Evolutionary conservation across 2,329 filamentous ascomycete species (phyloP), one percentile per base, ranked within the genome.

Genomic region (Nothopassalora personata): DNA sequence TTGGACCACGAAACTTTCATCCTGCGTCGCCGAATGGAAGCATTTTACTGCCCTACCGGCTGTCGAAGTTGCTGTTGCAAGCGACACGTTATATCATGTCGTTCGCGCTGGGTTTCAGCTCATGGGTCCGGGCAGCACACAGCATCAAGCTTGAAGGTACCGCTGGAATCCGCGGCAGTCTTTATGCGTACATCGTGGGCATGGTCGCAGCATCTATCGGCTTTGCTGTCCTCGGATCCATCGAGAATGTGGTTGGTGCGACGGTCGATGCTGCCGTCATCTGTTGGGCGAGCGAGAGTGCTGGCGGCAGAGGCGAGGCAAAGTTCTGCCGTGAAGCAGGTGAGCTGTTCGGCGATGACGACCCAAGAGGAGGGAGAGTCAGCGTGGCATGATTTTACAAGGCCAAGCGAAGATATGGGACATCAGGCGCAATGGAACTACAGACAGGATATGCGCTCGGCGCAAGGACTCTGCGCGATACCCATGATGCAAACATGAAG

Each of bases 121-220:
- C 91, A n/a, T 99, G 94, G 94, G 90, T 97, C 8, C 89, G 90
- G 50, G 96, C 92, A 36, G 92, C 94, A 10, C 86, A 90, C 63
- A 87, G 89, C 74, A 79, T 97, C 4, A 80, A 82, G 54, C 79
- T 94, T 19, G 79, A 71, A 76, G 70, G 76, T 77, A 60, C 86
- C 74, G 68, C 71, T 52, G 67, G 74, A 58, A 51, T 77, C 56
- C 84, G 84, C 49, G 94, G 94, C 8, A 96, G 91, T 68, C 81
- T 94, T 27, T 99, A 99, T 73, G 94, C 93, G 1, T 99, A 97
- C 70, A 84, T 97, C 1, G 90, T 99, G 23, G 94, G 92, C 9
- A 75, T 99, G 63, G 88, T 97, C 66, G 94, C 94, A 15, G 91
- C 90, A 61, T 91, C 93, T 56, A 97, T 99, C 66, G 94, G 94